phyloP scores from a whole-genome alignment of 768 basidiomycete genomes.

The Rhodocollybia butyracea region DNA sequence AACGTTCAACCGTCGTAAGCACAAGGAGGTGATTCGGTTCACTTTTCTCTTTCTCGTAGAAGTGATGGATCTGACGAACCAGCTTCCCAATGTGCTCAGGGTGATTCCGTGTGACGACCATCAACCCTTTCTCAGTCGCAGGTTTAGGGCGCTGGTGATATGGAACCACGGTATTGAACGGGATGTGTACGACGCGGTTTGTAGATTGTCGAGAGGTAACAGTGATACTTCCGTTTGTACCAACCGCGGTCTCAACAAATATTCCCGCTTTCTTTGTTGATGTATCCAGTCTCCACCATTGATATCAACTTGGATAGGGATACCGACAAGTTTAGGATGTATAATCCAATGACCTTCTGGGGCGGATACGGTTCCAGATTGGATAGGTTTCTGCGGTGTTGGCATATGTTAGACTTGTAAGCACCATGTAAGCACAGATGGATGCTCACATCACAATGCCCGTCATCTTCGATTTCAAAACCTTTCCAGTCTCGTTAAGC shows the following conservation, averaged over 20 bases:
- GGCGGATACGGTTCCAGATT: not conserved
- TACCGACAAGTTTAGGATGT: not conserved
- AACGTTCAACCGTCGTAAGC: not conserved
- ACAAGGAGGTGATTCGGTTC: not conserved
- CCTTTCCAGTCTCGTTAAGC: not conserved
- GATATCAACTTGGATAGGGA: not conserved
- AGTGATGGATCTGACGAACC: not conserved
- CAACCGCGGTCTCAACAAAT: not conserved
- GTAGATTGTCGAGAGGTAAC: not conserved
- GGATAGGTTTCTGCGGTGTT: too few relatives aligned
- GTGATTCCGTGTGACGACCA: not conserved
- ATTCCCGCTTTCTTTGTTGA: not conserved
- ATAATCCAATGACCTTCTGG: not conserved
- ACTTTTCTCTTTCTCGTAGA: not conserved
- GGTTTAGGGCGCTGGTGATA: not conserved
- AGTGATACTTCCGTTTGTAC: not conserved
- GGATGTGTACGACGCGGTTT: not conserved
- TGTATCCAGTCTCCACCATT: not conserved
- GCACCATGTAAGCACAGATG: not conserved
- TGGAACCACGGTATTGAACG: not conserved
- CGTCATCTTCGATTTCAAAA: not conserved
- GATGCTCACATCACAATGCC: not conserved
- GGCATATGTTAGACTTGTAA: too few relatives aligned
- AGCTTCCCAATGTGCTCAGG: constrained; percentile 1
- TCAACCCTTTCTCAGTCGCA: not conserved